Evolutionary conservation across 2,329 filamentous ascomycete species (phyloP).

Genomic region (Talaromyces sp.): DNA sequence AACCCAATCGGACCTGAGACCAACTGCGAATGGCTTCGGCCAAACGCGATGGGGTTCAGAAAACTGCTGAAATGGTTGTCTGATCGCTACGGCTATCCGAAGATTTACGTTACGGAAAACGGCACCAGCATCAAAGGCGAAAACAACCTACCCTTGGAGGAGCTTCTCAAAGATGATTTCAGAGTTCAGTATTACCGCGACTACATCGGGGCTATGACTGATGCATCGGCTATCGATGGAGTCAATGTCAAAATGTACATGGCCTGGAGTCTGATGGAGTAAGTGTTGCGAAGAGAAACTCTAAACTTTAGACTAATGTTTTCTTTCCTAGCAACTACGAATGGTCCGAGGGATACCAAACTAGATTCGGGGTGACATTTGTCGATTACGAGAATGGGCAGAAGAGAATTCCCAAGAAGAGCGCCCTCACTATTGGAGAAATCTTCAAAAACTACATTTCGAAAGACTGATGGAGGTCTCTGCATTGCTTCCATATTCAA

Average conservation of each 20-base stretch:
- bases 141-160: constrained; percentile 64
- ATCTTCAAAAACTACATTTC: constrained; percentile 67
- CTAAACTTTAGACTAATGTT: not conserved
- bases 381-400: constrained; percentile 77
- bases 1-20: constrained; percentile 75
- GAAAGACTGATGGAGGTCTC: constrained; percentile 42
- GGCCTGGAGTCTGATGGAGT: constrained; percentile 84
- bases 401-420: constrained; percentile 79
- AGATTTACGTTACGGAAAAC: constrained; percentile 85
- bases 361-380: constrained; percentile 75
- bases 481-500: not conserved
- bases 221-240: constrained; percentile 65
- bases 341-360: constrained; percentile 88
- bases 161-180: constrained; percentile 77
- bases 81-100: constrained; percentile 68
- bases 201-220: constrained; percentile 72
- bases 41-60: constrained; percentile 69
- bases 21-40: constrained; percentile 74
- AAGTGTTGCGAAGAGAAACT: constrained; percentile 24
- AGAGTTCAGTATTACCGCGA: constrained; percentile 71
- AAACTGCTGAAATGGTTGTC: constrained; percentile 72
- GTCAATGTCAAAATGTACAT: constrained; percentile 75
- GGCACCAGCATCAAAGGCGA: constrained; percentile 80
- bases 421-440: constrained; percentile 63
- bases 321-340: constrained; percentile 62